Evolutionary conservation across 1,284 basidiomycete species (phyloP), one percentile per base, ranked within the genome.

Genomic region (Gymnopus androsaceus): DNA sequence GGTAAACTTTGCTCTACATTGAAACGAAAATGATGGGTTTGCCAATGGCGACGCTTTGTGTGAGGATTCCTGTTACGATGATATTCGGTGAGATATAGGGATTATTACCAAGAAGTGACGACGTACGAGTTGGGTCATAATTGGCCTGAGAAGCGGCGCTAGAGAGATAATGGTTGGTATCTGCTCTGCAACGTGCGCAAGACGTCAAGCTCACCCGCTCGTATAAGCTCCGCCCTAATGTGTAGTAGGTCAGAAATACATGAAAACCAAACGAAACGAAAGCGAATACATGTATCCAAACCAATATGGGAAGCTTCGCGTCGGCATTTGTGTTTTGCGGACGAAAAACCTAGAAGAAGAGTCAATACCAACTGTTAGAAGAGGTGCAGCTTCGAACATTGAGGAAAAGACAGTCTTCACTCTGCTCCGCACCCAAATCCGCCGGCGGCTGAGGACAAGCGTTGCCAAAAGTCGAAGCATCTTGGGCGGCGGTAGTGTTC

Each of bases 11-110:
- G n/a, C n/a, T n/a, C n/a, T n/a, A 82, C 81, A 77, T 72, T 2
- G 81, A 81, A 19, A 83, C 80, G 58, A 83, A 81, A 9, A 84
- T 72, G 14, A 84, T 76, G 0, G 81, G 81, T 51, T 81, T 82
- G 12, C 72, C 71, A 12, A 72, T 73, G 0, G 69, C 63, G 2
- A 77, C 72, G 58, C 82, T 83, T 30, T 78, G 67, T 23, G 74
- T 73, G 31, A 84, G 66, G 25, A 84, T 75, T 17, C 72, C 82
- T 84, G 58, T 14, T n/a, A n/a, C n/a, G 56, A 33, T n/a, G 40
- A 28, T 34, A 33, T 25, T 11, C n/a, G 19, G n/a, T 40, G 11
- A 33, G 21, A 19, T 33, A 15, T 25, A n/a, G n/a, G n/a, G n/a
- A n/a, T n/a, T n/a, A n/a, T n/a, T n/a, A n/a, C 36, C n/a, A 37